These are phyloP conservation scores for Mycena alexandri DNA, from an alignment of 768 basidiomycete species.

Conservation along the genomic window DNA sequence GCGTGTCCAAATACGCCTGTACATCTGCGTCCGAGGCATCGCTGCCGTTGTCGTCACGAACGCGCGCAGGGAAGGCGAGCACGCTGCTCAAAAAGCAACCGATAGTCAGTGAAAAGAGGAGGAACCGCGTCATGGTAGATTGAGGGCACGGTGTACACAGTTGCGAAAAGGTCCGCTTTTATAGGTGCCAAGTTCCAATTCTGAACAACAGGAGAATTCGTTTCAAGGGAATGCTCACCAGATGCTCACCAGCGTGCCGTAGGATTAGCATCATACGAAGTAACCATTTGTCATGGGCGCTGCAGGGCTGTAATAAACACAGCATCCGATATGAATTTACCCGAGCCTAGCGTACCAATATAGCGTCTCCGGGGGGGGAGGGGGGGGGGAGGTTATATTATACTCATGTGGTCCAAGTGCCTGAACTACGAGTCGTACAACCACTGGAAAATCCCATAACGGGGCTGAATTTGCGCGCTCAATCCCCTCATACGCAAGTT, in stretches of 20 bases:
- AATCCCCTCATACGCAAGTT: background rate
- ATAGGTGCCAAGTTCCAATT: background rate
- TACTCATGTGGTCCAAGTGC: too few relatives aligned
- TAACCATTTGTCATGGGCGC: background rate
- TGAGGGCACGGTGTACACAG: background rate
- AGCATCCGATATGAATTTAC: background rate
- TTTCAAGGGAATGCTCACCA: background rate
- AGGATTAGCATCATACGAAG: background rate
- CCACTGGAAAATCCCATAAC: background rate
- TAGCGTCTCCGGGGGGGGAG: too few relatives aligned
- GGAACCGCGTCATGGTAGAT: conserved; percentile 9
- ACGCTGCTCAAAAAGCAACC: conserved; percentile 8
- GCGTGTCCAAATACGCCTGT: conserved; percentile 16
- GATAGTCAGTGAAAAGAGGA: conserved; percentile 5
- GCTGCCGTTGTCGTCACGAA: conserved; percentile 12
- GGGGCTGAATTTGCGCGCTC: background rate
- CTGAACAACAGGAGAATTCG: background rate
- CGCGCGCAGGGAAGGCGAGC: conserved; percentile 5
- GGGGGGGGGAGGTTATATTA: too few relatives aligned
- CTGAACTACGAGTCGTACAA: too few relatives aligned
- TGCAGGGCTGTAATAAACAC: background rate
- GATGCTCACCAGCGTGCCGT: background rate
- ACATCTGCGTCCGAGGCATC: conserved; percentile 13
- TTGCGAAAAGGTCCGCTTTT: background rate
- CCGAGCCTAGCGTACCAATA: background rate